Evolutionary conservation across 2,329 filamentous ascomycete species (phyloP).

Genomic region (Colletotrichum brevisporum): DNA sequence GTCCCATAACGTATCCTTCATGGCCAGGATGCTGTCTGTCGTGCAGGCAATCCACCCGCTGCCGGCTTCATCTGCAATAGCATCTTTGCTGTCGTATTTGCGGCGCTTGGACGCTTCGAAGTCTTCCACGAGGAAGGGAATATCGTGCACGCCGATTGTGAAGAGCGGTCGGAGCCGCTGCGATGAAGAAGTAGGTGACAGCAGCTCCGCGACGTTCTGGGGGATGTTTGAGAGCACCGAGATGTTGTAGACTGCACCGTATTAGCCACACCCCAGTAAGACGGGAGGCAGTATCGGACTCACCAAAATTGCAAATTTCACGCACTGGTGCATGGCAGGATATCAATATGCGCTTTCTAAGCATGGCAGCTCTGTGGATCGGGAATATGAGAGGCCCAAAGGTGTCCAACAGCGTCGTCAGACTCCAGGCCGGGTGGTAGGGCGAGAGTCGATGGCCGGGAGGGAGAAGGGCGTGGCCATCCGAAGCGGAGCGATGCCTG

Average conservation of each 20-base stretch:
- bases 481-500: slow-evolving; percentile 73
- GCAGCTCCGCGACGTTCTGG: slow-evolving; percentile 76
- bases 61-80: slow-evolving; percentile 62
- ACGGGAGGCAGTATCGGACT: slow-evolving; percentile 39
- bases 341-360: slow-evolving; percentile 90
- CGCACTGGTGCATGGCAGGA: slow-evolving; percentile 90
- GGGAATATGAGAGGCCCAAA: slow-evolving; percentile 96
- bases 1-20: slow-evolving; percentile 91
- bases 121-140: slow-evolving; percentile 79
- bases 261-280: not conserved
- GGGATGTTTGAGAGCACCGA: slow-evolving; percentile 95
- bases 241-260: slow-evolving; percentile 83
- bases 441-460: slow-evolving; percentile 78
- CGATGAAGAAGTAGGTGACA: slow-evolving; percentile 74
- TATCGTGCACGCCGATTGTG: slow-evolving; percentile 93
- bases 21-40: slow-evolving; percentile 91
- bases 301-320: slow-evolving; percentile 90
- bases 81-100: slow-evolving; percentile 52
- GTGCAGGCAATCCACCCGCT: slow-evolving; percentile 94
- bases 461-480: slow-evolving; percentile 70
- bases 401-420: slow-evolving; percentile 81
- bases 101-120: slow-evolving; percentile 61
- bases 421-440: slow-evolving; percentile 88
- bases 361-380: slow-evolving; percentile 86
- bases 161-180: slow-evolving; percentile 87